Evolutionary conservation across 2,329 filamentous ascomycete genomes (phyloP), one percentile per base, ranked within the genome.

Genomic region (Pseudogymnoascus sp.): DNA sequence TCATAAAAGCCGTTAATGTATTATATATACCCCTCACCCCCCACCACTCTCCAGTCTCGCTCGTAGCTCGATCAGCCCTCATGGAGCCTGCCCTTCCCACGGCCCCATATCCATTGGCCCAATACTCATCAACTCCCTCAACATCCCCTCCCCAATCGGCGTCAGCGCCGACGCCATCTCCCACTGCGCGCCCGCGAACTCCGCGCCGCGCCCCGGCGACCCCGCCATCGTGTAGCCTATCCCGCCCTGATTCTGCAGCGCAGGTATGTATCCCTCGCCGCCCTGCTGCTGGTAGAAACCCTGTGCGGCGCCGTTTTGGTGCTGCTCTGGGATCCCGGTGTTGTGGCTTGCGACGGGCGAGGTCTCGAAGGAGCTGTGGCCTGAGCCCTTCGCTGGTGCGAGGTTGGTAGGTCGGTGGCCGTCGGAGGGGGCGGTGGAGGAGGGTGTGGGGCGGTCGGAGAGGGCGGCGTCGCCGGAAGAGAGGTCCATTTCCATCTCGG

Each of bases 61-160:
- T n/a, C 23, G 4, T 7, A 4, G 14, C 12, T 28, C 12, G 14
- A 53, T 8, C 16, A 8, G 23, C 5, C 8, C n/a, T 34, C 37
- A 56, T 21, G 50, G 50, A 34, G 21, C 38, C 36, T 10, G 81
- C 80, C 81, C 81, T 83, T 16, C 72, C 73, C 34, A 76, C 73
- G 76, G 73, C 67, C 84, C 83, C 81, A 87, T 79, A 67, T 87
- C 84, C 79, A 87, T 84, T 0, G 82, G 78, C 6, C 81, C 81
- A 75, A 86, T 80, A 62, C 79, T 81, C 79, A 85, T 83, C 63
- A 86, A 73, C 7, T 82, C 80, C 64, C 82, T 76, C 56, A 87
- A 73, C 46, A 87, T 79, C 0, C 83, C 83, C 59, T 86, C 83
- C 0, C 82, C 79, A 12, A 84, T 79, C 4, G 82, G 82, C 18